Base-by-base conservation (phyloP, 306 rosid species). In the Fragaria vesca region DNA sequence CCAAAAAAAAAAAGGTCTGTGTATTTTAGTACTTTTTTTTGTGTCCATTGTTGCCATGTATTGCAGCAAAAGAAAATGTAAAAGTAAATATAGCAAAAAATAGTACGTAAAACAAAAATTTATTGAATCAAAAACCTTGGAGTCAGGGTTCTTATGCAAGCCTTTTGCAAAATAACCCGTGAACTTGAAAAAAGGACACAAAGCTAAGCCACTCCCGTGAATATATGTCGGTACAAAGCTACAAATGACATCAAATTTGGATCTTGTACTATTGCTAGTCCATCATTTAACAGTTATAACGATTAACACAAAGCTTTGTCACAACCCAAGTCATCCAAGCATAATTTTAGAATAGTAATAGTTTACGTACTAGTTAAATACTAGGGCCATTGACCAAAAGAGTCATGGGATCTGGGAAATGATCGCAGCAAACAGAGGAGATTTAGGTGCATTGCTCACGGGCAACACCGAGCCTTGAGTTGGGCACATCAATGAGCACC, bases 381-480 rank as follows among this genome's bases (percentile, higher is more conserved):
- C 66, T 60, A 60, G 36, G 26, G 66, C 36, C 40, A 54, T 26
- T 50, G 42, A 52, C 77, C 55, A 82, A 55, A 6, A n/a, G 0
- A 34, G 60, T 55, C 66, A 42, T 55, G 34, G 66, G 47, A 51
- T 13, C 52, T 73, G 36, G 36, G 32, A 20, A 76, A 32, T 51
- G 21, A 30, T 5, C 9, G 45, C 16, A 30, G n/a, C 52, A 43
- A 43, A 34, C 28, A 46, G 11, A 28, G 7, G 13, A 10, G 13
- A 10, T 16, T 79, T 78, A 86, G 68, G 94, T 87, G 90, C 99
- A 96, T 28, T 42, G 43, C 72, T 96, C 98, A 62, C 98, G 98
- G 77, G 94, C 85, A 46, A 96, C 90, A 1, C 99, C 99, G 0
- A 96, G 78, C 69, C 98, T 89, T 0, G 96, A 88, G 72, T 96